Conservation (phyloP, 169 alveolate genomes). For the Pseudocohnilembus persalinus region DNA sequence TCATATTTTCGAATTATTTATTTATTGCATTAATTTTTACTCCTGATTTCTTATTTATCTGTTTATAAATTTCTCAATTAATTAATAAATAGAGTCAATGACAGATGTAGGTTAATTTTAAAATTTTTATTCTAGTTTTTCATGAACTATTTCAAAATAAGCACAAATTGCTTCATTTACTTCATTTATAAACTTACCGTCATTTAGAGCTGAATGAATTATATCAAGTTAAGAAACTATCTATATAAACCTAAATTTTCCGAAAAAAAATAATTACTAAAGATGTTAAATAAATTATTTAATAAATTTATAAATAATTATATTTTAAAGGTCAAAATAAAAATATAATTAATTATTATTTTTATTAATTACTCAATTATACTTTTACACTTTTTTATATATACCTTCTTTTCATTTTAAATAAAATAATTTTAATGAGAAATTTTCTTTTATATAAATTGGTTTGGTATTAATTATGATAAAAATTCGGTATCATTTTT, state of each 20-base stretch:
- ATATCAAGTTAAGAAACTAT: background rate
- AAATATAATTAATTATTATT: too few species aligned
- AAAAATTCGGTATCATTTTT: background rate
- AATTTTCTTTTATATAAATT: too few species aligned
- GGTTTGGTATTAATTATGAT: background rate
- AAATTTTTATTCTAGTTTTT: too few species aligned
- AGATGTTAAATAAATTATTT: too few species aligned
- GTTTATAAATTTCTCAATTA: background rate
- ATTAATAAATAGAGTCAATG: background rate
- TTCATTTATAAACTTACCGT: background rate
- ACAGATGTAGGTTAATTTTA: background rate
- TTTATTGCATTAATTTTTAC: too few species aligned
- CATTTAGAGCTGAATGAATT: background rate
- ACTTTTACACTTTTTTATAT: background rate
- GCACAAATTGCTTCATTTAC: background rate
- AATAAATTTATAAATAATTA: too few species aligned
- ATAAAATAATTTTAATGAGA: background rate
- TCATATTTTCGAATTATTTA: too few species aligned
- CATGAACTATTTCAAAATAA: background rate
- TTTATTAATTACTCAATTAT: background rate
- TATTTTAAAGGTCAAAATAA: too few species aligned
- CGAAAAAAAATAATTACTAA: too few species aligned
- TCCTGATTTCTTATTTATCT: background rate
- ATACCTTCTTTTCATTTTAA: background rate
- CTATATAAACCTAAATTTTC: background rate